Evolutionary conservation across 2,329 filamentous ascomycete genomes (phyloP), one percentile per base, ranked within the genome.

Genomic region (Penicillium psychrosexuale): DNA sequence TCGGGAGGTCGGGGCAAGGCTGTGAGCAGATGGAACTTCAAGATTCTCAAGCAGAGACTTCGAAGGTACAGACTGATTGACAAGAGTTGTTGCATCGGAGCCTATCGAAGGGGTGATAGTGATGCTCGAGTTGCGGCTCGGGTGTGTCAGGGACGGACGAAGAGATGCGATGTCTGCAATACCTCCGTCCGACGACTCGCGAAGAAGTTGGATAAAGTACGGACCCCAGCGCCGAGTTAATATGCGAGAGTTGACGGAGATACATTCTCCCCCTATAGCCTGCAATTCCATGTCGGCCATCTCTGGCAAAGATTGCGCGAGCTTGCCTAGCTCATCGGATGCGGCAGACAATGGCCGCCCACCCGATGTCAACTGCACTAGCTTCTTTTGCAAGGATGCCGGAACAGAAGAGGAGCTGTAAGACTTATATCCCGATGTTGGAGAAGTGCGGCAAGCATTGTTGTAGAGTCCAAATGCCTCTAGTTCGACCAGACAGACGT

Each of bases 381-480:
- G 63, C 63, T 76, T 77, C 36, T 71, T 65, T 65, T 87, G 58
- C 80, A 79, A 27, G 73, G 84, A 60, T 72, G 83, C 30, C 72
- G 82, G 53, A 75, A 86, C 69, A 79, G 88, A 27, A 78, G 90
- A 76, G 74, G 82, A 88, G 74, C 91, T 96, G 24, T 90, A 87
- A 1, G 92, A 97, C 53, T 88, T 81, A 71, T 94, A 97, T 9
- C 86, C 88, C 0, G 91, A 95, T 64, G 90, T 85, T 1, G 93
- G 89, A 5, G 84, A 79, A 0, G 82, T 84, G 69, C 87, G 89
- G 60, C 92, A 85, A 11, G 94, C 92, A 70, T 97, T 99, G 69
- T 97, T 93, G 71, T 97, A 97, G 40, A 99, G 86, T 1, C 94
- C 94, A 77, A 97, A 99, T 0, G 94, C 92, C 70, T 99, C 94